A percentile compares a stretch with the other conserved stretches of the same genome.
phyloP scores from a whole-genome alignment of 257 asterid species.

The Rehmannia glutinosa region DNA sequence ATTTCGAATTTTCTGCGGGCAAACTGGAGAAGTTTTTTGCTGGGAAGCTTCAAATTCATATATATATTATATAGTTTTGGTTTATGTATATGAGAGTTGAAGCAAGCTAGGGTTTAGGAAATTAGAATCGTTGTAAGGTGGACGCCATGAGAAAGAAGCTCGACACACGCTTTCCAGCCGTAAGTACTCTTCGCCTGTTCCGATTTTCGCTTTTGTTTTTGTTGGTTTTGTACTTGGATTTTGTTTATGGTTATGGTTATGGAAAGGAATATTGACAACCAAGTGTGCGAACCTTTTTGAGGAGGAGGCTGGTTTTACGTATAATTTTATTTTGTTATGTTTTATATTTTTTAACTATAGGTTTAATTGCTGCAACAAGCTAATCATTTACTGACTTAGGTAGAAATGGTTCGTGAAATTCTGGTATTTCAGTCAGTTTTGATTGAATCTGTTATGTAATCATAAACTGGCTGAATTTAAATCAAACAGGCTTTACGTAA shows the following conservation, averaged over 20 bases:
- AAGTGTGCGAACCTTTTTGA: background rate
- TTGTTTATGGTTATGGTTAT: background rate
- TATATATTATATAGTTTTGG: too few species aligned
- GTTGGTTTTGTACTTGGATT: background rate
- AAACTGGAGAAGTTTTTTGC: background rate
- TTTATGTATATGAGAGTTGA: background rate
- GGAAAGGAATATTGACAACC: background rate
- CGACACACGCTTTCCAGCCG: conserved; percentile 78
- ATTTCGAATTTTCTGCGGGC: background rate
- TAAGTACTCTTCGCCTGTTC: conserved; percentile 21
- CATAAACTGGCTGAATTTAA: background rate
- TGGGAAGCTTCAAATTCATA: background rate
- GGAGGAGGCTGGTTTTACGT: background rate
- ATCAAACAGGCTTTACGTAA: background rate
- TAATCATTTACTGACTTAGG: background rate
- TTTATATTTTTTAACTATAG: background rate
- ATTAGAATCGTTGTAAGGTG: conserved; percentile 15
- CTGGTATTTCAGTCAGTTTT: background rate
- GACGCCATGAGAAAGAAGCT: conserved; percentile 65
- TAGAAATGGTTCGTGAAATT: background rate
- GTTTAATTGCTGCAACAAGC: background rate
- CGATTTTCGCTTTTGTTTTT: background rate
- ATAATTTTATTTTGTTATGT: background rate
- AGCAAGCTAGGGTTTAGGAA: conserved; percentile 34
- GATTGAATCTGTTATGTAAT: background rate